Conservation (phyloP, 1,284 basidiomycete genomes). For the Leucoagaricus sp. region DNA sequence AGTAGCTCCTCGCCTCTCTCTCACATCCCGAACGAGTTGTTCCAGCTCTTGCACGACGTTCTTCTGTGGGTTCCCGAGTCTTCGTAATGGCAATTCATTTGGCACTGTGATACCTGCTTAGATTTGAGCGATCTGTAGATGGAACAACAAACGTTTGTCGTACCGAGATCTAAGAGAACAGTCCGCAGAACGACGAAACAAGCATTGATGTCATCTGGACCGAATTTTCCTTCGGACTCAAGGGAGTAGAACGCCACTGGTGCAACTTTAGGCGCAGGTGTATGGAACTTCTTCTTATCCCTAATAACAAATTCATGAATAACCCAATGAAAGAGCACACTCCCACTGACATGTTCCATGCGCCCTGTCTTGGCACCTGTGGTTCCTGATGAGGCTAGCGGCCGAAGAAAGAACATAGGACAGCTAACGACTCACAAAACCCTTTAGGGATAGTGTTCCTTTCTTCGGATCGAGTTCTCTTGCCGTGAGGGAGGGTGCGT, state of each 20-base stretch:
- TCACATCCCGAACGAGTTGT: slow-evolving; percentile 44
- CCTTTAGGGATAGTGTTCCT: slow-evolving; percentile 46
- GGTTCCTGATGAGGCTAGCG: background rate
- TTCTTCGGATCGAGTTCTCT: slow-evolving; percentile 52
- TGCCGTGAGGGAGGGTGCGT: slow-evolving; percentile 54
- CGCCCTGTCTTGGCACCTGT: slow-evolving; percentile 60
- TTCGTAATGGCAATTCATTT: background rate
- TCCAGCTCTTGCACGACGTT: slow-evolving; percentile 52
- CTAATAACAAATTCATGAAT: slow-evolving; percentile 42
- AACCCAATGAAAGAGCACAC: slow-evolving; percentile 14
- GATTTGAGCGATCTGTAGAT: background rate
- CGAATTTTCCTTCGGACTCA: background rate
- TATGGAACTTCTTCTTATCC: slow-evolving; percentile 9
- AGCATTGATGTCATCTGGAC: background rate
- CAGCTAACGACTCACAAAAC: slow-evolving; percentile 58
- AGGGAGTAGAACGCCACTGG: slow-evolving; percentile 7
- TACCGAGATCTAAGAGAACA: slow-evolving; percentile 8
- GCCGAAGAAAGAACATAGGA: too few relatives aligned
- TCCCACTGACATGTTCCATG: slow-evolving; percentile 73
- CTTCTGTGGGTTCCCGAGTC: slow-evolving; percentile 52
- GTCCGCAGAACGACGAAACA: slow-evolving; percentile 5
- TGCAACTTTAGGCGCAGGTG: background rate
- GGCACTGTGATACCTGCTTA: slow-evolving; percentile 1
- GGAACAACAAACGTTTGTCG: background rate
- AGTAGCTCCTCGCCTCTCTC: slow-evolving; percentile 34